Evolutionary conservation across 108 stramenopile genomes (phyloP).

Genomic region (Thalassiosira profunda): DNA sequence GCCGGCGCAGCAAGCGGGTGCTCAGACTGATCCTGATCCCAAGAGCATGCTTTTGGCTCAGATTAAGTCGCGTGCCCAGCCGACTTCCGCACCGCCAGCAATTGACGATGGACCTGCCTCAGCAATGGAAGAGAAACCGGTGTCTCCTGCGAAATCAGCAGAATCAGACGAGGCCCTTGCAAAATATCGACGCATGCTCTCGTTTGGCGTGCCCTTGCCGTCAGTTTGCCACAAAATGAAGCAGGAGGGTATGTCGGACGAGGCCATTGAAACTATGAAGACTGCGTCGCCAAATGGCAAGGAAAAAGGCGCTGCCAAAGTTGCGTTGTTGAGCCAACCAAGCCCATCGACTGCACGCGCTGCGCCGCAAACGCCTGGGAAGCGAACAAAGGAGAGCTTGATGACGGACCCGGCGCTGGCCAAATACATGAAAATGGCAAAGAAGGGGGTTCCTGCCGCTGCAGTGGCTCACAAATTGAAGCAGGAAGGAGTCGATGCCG

Average conservation of each 20-base stretch:
- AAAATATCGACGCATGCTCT: constrained; percentile 31
- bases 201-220: constrained; percentile 27
- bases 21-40: too few relatives aligned
- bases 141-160: too few relatives aligned
- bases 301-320: too few relatives aligned
- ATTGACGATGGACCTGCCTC: too few relatives aligned
- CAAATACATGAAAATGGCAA: constrained; percentile 21
- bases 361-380: too few relatives aligned
- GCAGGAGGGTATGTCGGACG: constrained; percentile 34
- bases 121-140: too few relatives aligned
- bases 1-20: not conserved
- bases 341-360: too few relatives aligned
- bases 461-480: constrained; percentile 24
- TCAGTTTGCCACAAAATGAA: constrained; percentile 37
- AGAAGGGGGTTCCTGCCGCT: constrained; percentile 21
- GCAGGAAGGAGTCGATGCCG: constrained; percentile 16
- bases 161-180: not conserved
- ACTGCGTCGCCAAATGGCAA: too few relatives aligned
- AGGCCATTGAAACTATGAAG: too few relatives aligned
- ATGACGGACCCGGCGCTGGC: not conserved
- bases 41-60: not conserved
- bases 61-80: not conserved
- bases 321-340: too few relatives aligned
- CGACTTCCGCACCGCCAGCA: not conserved
- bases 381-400: too few relatives aligned